Evolutionary conservation across 2,329 filamentous ascomycete genomes (phyloP).

Genomic region (Diaporthe velutina): DNA sequence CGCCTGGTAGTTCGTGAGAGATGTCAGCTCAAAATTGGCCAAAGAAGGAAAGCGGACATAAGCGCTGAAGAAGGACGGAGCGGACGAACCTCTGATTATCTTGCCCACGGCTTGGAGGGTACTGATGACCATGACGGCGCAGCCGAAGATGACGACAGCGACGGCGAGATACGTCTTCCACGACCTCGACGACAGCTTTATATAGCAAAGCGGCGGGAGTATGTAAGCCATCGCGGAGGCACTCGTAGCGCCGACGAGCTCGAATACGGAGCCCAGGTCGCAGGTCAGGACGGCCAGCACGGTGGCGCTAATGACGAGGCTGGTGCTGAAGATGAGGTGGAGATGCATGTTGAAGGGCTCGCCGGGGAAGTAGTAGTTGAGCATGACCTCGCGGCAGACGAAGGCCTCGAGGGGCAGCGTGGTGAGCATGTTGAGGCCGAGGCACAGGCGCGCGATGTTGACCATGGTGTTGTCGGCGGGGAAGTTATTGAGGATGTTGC

Average conservation of each 20-base stretch:
- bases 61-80: background rate
- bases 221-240: constrained; percentile 96
- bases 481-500: constrained; percentile 99
- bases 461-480: constrained; percentile 91
- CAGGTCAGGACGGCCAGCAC: constrained; percentile 85
- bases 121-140: constrained; percentile 48
- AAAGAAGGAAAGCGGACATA: no score
- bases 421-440: constrained; percentile 98
- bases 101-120: constrained; percentile 47
- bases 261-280: constrained; percentile 93
- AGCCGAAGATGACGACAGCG: constrained; percentile 47
- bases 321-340: constrained; percentile 88
- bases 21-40: background rate
- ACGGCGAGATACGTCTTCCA: constrained; percentile 50
- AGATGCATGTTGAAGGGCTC: constrained; percentile 85
- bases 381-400: constrained; percentile 96
- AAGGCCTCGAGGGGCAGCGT: constrained; percentile 97
- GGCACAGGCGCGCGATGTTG: constrained; percentile 93
- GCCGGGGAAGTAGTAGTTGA: constrained; percentile 80
- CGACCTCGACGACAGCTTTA: constrained; percentile 83
- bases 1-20: constrained; percentile 39
- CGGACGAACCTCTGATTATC: constrained; percentile 47
- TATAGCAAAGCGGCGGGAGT: constrained; percentile 92
- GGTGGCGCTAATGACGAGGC: constrained; percentile 85
- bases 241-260: constrained; percentile 94